Percentiles rank a stretch among this genome's conserved stretches.
Evolutionary conservation across 495 filamentous ascomycete species (phyloP).

Genomic region (Penicillium goetzii): DNA sequence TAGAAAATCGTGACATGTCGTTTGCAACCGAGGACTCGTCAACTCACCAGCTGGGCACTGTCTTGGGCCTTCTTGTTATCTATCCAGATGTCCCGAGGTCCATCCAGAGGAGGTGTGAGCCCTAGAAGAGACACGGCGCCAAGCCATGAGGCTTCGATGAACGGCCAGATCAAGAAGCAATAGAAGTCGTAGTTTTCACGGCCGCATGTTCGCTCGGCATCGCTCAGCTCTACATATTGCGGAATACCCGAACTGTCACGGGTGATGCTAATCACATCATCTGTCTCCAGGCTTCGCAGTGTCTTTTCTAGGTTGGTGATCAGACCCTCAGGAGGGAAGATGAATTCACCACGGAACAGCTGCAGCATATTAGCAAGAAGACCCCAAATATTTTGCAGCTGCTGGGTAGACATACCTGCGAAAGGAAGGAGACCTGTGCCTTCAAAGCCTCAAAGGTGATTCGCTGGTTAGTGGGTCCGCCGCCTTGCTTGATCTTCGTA

Average conservation of each 20-base stretch:
- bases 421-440: constrained; percentile 84
- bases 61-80: constrained; percentile 77
- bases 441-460: constrained; percentile 72
- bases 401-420: constrained; percentile 53
- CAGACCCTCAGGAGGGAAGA: constrained; percentile 88
- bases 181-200: constrained; percentile 98
- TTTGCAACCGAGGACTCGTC: neutral
- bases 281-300: constrained; percentile 72
- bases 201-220: constrained; percentile 72
- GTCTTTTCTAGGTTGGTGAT: constrained; percentile 78
- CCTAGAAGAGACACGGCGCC: constrained; percentile 85
- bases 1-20: neutral
- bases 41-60: constrained; percentile 75
- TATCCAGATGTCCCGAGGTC: constrained; percentile 72
- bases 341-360: constrained; percentile 95
- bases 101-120: constrained; percentile 70
- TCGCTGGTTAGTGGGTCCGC: constrained; percentile 76
- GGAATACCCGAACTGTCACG: constrained; percentile 59
- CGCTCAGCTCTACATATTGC: constrained; percentile 70
- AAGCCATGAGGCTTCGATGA: constrained; percentile 92
- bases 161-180: constrained; percentile 97
- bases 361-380: constrained; percentile 35
- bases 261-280: constrained; percentile 75
- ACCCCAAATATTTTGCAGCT: neutral
- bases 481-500: constrained; percentile 84